Base-by-base conservation (phyloP, 1,284 basidiomycete species). In the Ustilago bromivora region DNA sequence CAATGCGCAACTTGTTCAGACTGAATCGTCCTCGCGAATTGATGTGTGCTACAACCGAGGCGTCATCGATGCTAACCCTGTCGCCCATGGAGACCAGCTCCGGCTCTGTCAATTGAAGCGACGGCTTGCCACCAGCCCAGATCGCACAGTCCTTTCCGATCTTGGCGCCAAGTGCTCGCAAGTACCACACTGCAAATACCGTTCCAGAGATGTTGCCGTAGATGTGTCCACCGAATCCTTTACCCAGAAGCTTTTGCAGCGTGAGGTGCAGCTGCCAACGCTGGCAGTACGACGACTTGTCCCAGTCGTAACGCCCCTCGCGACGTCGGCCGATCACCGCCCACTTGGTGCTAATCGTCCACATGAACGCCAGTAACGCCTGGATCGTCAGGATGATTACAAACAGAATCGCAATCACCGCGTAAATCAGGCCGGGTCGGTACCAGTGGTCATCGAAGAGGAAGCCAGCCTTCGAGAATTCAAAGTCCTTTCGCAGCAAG, bases 291-390 rank as follows among this genome's bases (percentile, higher is more conserved):
- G 80, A 83, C 61, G 83, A 85, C 79, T 82, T 83, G 76, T 86
- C 84, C 84, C 84, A 86, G 60, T 86, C 84, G 78, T 85, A 86
- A 43, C 84, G 79, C n/a, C 84, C 84, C 59, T 86, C 84, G 46
- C 81, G 79, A 55, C 84, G 76, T 8, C 84, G 77, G 23, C 84
- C 84, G 61, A 86, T 86, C 31, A 86, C 64, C 2, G 79, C 71
- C 84, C 84, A 86, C 64, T 86, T 86, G 43, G 84, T 85, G 4
- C 49, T 76, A 49, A 86, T 78, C 38, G 82, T 79, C 84, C 84
- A 86, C 13, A 51, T 19, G 55, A 86, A 80, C 3, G 84, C 80
- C 19, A 85, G 62, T 23, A 84, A 19, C 23, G 79, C 80, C 70
- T 85, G 84, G 4, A 77, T 38, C 32, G 73, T 70, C 46, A 86